phyloP scores from a whole-genome alignment of 257 asterid species.

The Datura wrightii region DNA sequence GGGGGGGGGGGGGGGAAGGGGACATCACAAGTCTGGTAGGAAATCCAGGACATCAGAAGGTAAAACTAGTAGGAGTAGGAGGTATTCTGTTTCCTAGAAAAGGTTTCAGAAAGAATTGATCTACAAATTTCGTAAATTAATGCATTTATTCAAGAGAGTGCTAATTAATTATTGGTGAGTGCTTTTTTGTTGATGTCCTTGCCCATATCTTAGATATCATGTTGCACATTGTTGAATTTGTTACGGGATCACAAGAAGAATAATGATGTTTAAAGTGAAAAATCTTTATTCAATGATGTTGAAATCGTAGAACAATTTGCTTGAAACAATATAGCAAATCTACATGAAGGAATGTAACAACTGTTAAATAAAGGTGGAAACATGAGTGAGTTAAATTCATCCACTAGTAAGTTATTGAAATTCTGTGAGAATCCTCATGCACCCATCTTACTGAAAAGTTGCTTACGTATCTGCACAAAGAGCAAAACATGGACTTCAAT shows the following conservation, averaged over 20 bases:
- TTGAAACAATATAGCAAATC: neutral
- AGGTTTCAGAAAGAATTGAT: neutral
- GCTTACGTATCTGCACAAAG: conserved; percentile 49
- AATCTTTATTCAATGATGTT: conserved; percentile 5
- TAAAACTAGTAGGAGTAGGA: conserved; percentile 51
- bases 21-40: conserved; percentile 50
- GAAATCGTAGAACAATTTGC: neutral
- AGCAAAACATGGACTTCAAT: neutral
- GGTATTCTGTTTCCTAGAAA: conserved; percentile 45
- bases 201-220: neutral
- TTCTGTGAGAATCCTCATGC: conserved; percentile 28
- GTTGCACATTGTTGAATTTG: neutral
- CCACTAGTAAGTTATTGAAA: conserved; percentile 20
- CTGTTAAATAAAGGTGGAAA: neutral
- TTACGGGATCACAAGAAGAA: neutral
- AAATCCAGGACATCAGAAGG: conserved; percentile 44
- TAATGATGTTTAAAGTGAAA: neutral
- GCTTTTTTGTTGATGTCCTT: neutral
- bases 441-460: conserved; percentile 35
- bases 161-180: neutral
- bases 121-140: neutral
- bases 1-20: conserved; percentile 40
- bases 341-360: conserved; percentile 1
- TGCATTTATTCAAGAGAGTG: neutral
- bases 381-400: conserved; percentile 11